Percentiles rank a stretch among this genome's conserved stretches.
Evolutionary conservation across 2,329 filamentous ascomycete genomes (phyloP).

Genomic region (Huntiella abstrusa): DNA sequence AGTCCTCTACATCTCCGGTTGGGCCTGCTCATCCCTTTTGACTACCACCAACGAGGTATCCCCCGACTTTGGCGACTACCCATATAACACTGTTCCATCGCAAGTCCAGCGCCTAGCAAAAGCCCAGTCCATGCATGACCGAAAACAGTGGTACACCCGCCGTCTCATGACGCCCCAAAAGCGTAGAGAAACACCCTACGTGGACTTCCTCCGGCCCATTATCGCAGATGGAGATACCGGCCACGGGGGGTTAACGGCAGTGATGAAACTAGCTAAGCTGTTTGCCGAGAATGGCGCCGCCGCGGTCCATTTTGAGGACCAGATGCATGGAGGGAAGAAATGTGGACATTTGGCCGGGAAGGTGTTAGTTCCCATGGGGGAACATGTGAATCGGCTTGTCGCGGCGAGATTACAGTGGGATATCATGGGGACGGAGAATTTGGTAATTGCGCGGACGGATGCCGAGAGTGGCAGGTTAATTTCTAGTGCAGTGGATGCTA

Average conservation of each 20-base stretch:
- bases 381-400: conserved; percentile 89
- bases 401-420: conserved; percentile 96
- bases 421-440: conserved; percentile 87
- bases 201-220: conserved; percentile 87
- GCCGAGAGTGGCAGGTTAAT: conserved; percentile 84
- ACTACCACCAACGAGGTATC: conserved; percentile 95
- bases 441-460: conserved; percentile 87
- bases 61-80: conserved; percentile 94
- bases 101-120: conserved; percentile 93
- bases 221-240: conserved; percentile 93
- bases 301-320: conserved; percentile 93
- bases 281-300: conserved; percentile 96
- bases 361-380: conserved; percentile 78
- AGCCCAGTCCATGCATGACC: conserved; percentile 90
- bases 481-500: conserved; percentile 76
- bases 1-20: conserved; percentile 87
- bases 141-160: conserved; percentile 79
- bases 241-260: conserved; percentile 79
- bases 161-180: conserved; percentile 59
- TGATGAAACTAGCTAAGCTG: conserved; percentile 89
- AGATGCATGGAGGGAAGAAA: conserved; percentile 95
- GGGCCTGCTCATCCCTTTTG: conserved; percentile 87
- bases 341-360: conserved; percentile 94
- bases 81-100: conserved; percentile 96
- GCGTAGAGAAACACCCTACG: conserved; percentile 58